Percentiles rank a stretch among this genome's conserved stretches.
These are phyloP conservation scores for Gloeopeniophorella convolvens DNA, from an alignment of 768 basidiomycete species.

Conservation along the genomic window DNA sequence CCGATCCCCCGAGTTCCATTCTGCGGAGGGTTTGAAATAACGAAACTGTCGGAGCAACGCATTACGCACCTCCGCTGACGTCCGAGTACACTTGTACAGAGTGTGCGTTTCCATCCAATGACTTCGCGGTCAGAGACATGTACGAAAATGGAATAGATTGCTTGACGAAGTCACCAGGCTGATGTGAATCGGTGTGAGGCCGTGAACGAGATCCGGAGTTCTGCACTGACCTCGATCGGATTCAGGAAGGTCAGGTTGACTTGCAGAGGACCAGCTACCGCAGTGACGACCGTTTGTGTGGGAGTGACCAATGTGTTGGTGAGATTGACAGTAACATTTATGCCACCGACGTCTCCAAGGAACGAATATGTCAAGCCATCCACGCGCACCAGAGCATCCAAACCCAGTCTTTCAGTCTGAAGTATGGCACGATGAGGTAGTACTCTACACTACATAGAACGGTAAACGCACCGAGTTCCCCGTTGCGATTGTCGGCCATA, in stretches of 20 bases:
- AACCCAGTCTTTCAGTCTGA: conserved; percentile 12
- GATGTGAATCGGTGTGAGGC: neutral
- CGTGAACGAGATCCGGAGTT: neutral
- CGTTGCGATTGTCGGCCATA: conserved; percentile 22
- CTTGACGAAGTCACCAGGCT: conserved; percentile 33
- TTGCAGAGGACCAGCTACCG: conserved; percentile 32
- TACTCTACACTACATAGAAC: neutral
- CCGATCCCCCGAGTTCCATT: conserved; percentile 23
- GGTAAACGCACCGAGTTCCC: neutral
- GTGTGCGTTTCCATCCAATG: conserved; percentile 30
- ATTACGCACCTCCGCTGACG: conserved; percentile 30
- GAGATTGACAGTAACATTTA: conserved; percentile 17
- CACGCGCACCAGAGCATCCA: conserved; percentile 9
- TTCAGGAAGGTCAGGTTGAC: conserved; percentile 34
- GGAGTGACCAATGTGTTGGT: conserved; percentile 29
- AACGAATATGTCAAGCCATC: conserved; percentile 18
- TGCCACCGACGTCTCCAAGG: conserved; percentile 7
- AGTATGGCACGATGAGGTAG: neutral
- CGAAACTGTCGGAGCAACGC: neutral
- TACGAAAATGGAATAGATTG: conserved; percentile 38
- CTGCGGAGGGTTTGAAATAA: conserved; percentile 3
- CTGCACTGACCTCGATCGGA: conserved; percentile 31
- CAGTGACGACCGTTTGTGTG: conserved; percentile 29
- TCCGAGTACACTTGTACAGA: conserved; percentile 34
- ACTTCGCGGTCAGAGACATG: conserved; percentile 26